Conservation (phyloP, 768 basidiomycete species). For the Suillus alpinus region DNA sequence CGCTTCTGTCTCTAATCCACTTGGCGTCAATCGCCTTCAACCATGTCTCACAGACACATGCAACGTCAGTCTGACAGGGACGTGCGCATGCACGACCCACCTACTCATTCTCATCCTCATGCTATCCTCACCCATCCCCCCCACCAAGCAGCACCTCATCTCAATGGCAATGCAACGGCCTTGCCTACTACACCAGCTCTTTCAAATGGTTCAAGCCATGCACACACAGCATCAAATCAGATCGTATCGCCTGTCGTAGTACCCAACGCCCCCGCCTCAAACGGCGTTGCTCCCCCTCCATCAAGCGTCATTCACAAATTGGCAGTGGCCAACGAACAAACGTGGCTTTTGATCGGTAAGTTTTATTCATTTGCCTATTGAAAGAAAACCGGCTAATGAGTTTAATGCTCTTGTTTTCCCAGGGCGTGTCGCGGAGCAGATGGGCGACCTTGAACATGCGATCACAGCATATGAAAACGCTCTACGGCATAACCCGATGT, state of each 20-base stretch:
- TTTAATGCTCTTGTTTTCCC: conserved; percentile 23
- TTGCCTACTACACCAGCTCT: conserved; percentile 47
- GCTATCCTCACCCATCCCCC: conserved; percentile 41
- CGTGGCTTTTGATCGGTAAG: conserved; percentile 91
- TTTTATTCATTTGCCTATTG: conserved; percentile 5
- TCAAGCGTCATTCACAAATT: conserved; percentile 68
- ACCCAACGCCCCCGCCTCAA: conserved; percentile 27
- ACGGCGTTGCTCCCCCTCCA: conserved; percentile 21
- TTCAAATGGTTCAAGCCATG: conserved; percentile 42
- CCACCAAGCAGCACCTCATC: conserved; percentile 38
- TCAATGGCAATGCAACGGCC: conserved; percentile 47
- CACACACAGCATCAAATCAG: conserved; percentile 32
- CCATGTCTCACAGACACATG: conserved; percentile 61
- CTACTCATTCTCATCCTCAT: conserved; percentile 41
- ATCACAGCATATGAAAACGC: conserved; percentile 93
- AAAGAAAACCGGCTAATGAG: conserved; percentile 13
- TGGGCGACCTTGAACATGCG: conserved; percentile 92
- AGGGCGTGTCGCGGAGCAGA: conserved; percentile 95
- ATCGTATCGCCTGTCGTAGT: conserved; percentile 50
- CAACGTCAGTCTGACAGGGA: conserved; percentile 61
- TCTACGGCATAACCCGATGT: conserved; percentile 91
- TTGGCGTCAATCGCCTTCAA: conserved; percentile 21
- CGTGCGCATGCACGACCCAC: conserved; percentile 60
- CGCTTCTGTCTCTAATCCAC: conserved; percentile 32
- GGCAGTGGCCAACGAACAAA: conserved; percentile 86